These are phyloP conservation scores for Fusarium sp. DNA, from an alignment of 2,329 filamentous ascomycete genomes.

Conservation along the genomic window DNA sequence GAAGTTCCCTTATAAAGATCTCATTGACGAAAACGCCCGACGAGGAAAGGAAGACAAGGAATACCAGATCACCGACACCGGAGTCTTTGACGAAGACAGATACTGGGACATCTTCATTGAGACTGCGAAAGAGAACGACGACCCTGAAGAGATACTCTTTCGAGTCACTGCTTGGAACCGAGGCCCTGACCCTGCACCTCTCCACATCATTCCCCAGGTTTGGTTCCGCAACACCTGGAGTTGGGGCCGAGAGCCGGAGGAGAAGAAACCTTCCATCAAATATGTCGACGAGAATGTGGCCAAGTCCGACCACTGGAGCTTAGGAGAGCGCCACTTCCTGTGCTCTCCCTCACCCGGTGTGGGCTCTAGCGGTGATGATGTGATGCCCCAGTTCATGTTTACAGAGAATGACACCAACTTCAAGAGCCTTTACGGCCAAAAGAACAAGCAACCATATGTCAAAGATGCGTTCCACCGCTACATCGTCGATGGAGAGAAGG, in stretches of 20 bases:
- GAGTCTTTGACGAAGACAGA: constrained; percentile 84
- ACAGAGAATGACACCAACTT: constrained; percentile 97
- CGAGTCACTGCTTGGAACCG: constrained; percentile 97
- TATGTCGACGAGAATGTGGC: constrained; percentile 73
- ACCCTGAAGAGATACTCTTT: constrained; percentile 91
- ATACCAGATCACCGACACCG: constrained; percentile 92
- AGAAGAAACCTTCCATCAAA: constrained; percentile 83
- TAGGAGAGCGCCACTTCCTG: constrained; percentile 86
- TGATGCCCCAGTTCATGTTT: constrained; percentile 86
- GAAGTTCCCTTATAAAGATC: constrained; percentile 90
- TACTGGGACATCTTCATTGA: constrained; percentile 99
- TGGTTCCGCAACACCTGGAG: constrained; percentile 99
- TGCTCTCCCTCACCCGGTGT: constrained; percentile 91
- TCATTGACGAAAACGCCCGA: constrained; percentile 84
- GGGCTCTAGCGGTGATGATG: constrained; percentile 81
- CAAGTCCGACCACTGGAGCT: constrained; percentile 80
- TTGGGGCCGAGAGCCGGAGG: constrained; percentile 82
- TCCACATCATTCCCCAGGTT: constrained; percentile 93
- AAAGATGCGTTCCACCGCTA: constrained; percentile 95
- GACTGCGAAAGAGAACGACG: constrained; percentile 91
- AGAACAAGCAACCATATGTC: constrained; percentile 86
- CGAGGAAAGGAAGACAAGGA: constrained; percentile 82
- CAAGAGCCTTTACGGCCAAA: constrained; percentile 77
- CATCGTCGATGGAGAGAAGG: constrained; percentile 84
- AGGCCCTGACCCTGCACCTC: constrained; percentile 86